A percentile compares a stretch with the other conserved stretches of the same genome.
Evolutionary conservation across 2,329 filamentous ascomycete genomes (phyloP).

Genomic region (Penicillium frequentans): DNA sequence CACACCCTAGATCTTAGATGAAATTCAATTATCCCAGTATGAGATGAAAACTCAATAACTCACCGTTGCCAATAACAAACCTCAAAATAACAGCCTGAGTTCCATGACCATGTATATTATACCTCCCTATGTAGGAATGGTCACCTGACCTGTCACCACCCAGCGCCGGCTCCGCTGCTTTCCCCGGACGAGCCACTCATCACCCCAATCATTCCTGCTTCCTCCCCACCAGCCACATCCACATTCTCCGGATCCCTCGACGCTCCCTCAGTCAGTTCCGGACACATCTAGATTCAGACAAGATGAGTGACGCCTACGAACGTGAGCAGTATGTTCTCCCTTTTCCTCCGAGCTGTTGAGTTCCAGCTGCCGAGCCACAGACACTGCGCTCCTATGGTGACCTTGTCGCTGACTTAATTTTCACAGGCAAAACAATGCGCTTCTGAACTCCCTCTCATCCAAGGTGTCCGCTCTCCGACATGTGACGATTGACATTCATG

Average conservation of each 20-base stretch:
- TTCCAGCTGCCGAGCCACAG: neutral
- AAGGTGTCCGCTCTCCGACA: conserved; percentile 91
- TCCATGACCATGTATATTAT: neutral
- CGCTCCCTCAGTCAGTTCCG: neutral
- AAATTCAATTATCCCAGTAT: neutral
- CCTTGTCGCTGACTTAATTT: neutral
- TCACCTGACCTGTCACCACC: conserved; percentile 11
- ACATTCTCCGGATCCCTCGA: neutral
- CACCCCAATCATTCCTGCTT: neutral
- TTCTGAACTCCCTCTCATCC: conserved; percentile 82
- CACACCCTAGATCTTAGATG: neutral
- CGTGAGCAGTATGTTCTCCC: conserved; percentile 60
- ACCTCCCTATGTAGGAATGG: neutral
- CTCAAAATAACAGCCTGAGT: neutral
- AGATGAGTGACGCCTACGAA: conserved; percentile 75
- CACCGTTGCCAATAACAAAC: neutral
- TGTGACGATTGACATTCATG: conserved; percentile 97
- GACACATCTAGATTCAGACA: conserved; percentile 7
- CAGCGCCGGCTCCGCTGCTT: neutral
- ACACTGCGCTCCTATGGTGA: neutral
- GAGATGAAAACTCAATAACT: neutral
- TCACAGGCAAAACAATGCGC: conserved; percentile 82
- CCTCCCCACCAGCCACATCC: neutral
- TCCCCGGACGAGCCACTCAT: conserved; percentile 11
- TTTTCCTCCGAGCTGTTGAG: neutral